Percentiles rank a stretch among this genome's conserved stretches.
Conservation (phyloP, 257 asterid genomes). For the Sherardia arvensis region DNA sequence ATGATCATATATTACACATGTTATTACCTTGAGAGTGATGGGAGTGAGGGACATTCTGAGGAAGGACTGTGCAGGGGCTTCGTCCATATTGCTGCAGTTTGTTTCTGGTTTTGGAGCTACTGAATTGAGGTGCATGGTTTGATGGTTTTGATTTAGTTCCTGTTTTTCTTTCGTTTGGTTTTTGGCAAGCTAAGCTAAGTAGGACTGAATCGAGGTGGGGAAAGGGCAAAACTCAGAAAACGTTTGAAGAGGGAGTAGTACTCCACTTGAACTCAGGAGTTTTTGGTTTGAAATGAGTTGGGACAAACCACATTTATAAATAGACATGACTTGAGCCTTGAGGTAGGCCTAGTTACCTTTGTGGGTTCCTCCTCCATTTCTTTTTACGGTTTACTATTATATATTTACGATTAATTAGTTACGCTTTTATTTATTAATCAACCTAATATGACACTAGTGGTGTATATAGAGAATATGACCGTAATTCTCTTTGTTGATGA, state of each 20-base stretch:
- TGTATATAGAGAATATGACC: too few relatives aligned
- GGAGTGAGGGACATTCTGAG: slow-evolving; percentile 42
- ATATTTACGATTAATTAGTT: too few relatives aligned
- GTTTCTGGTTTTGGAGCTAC: slow-evolving; percentile 51
- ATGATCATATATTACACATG: too few relatives aligned
- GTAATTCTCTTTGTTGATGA: too few relatives aligned
- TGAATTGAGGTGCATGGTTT: slow-evolving; percentile 55
- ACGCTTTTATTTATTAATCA: too few relatives aligned
- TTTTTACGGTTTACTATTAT: too few relatives aligned
- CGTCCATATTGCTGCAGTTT: slow-evolving; percentile 24
- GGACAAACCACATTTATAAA: slow-evolving; percentile 32
- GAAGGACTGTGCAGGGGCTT: slow-evolving; percentile 27
- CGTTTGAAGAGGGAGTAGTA: neutral
- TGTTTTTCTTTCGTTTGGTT: slow-evolving; percentile 10
- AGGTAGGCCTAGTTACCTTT: slow-evolving; percentile 38
- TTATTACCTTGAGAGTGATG: slow-evolving; percentile 70
- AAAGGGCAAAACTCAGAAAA: too few relatives aligned
- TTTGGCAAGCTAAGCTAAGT: too few relatives aligned
- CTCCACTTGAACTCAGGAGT: slow-evolving; percentile 28
- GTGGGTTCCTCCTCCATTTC: slow-evolving; percentile 55
- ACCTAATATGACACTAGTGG: too few relatives aligned
- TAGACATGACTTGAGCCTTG: slow-evolving; percentile 23
- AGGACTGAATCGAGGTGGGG: too few relatives aligned
- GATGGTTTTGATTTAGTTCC: slow-evolving; percentile 11
- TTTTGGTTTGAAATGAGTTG: neutral